A percentile compares a stretch with the other conserved stretches of the same genome.
Conservation (phyloP, 2,329 filamentous ascomycete genomes). For the Eurotiales sp. region DNA sequence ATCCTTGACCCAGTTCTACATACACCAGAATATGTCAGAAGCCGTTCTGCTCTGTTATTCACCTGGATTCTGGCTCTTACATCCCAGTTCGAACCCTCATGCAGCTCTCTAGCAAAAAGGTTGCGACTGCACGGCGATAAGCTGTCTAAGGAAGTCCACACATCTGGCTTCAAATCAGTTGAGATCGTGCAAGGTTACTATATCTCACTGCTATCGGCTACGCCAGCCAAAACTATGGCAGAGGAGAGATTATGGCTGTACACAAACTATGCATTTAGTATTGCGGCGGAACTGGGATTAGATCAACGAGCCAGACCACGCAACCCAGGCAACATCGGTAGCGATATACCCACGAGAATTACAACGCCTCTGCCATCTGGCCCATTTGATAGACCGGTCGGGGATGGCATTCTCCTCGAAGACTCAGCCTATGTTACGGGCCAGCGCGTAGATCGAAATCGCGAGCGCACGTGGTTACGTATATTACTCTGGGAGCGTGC, state of each 20-base stretch:
- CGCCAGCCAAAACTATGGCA: slow-evolving; percentile 22
- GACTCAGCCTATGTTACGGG: background rate
- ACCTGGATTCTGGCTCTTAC: slow-evolving; percentile 31
- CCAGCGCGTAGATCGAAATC: slow-evolving; percentile 19
- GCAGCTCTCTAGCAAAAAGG: slow-evolving; percentile 21
- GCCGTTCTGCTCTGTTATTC: slow-evolving; percentile 26
- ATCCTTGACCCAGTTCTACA: slow-evolving; percentile 30
- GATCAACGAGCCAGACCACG: slow-evolving; percentile 18
- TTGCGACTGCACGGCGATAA: slow-evolving; percentile 27
- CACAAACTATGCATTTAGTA: slow-evolving; percentile 27
- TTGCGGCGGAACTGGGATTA: slow-evolving; percentile 25
- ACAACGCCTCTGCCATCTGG: background rate
- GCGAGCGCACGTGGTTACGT: slow-evolving; percentile 29
- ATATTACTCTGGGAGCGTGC: slow-evolving; percentile 31
- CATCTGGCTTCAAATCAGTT: slow-evolving; percentile 26
- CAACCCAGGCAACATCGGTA: background rate
- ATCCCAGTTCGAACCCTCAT: slow-evolving; percentile 25
- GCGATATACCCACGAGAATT: background rate
- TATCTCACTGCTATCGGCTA: slow-evolving; percentile 27
- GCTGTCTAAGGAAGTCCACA: slow-evolving; percentile 27
- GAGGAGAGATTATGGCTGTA: slow-evolving; percentile 30
- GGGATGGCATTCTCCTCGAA: background rate
- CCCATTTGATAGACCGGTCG: background rate
- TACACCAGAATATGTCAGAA: slow-evolving; percentile 24
- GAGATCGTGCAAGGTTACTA: slow-evolving; percentile 32